Evolutionary conservation across 371 early-diverging fungal species (phyloP).

Genomic region (Lichtheimia ramosa): DNA sequence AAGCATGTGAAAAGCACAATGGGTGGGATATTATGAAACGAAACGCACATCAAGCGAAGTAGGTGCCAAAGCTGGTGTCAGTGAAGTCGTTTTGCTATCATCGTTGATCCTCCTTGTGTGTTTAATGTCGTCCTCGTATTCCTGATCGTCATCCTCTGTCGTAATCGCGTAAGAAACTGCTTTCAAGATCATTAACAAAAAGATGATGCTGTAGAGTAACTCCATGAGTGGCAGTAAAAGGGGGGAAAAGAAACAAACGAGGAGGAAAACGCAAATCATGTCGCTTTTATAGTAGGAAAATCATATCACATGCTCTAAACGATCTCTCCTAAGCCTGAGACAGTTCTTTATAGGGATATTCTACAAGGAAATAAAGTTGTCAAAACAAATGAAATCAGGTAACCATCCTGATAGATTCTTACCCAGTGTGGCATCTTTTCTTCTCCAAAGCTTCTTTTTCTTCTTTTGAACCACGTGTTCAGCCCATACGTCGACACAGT

Average conservation of each 20-base stretch:
- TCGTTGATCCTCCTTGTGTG: too few species aligned
- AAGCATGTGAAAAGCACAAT: too few species aligned
- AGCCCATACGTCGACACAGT: slow-evolving; percentile 78
- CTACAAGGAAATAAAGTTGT: not conserved
- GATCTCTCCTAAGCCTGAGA: not conserved
- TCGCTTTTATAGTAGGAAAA: not conserved
- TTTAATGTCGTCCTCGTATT: not conserved
- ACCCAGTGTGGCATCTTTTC: slow-evolving; percentile 69
- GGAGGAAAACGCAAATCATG: not conserved
- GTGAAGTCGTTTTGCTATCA: too few species aligned
- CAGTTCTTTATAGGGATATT: not conserved
- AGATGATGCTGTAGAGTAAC: not conserved
- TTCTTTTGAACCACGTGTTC: slow-evolving; percentile 70
- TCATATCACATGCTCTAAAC: not conserved
- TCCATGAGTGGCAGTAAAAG: not conserved
- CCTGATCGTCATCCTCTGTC: not conserved
- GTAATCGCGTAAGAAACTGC: not conserved
- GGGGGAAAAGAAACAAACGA: not conserved
- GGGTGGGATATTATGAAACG: too few species aligned
- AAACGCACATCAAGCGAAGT: too few species aligned
- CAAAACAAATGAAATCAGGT: not conserved
- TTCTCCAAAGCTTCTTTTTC: slow-evolving; percentile 83
- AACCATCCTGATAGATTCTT: not conserved
- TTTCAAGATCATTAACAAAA: not conserved
- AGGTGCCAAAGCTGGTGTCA: too few species aligned